A percentile compares a stretch with the other conserved stretches of the same genome.
phyloP scores from a whole-genome alignment of 257 asterid genomes.

The Eustoma russellianum region DNA sequence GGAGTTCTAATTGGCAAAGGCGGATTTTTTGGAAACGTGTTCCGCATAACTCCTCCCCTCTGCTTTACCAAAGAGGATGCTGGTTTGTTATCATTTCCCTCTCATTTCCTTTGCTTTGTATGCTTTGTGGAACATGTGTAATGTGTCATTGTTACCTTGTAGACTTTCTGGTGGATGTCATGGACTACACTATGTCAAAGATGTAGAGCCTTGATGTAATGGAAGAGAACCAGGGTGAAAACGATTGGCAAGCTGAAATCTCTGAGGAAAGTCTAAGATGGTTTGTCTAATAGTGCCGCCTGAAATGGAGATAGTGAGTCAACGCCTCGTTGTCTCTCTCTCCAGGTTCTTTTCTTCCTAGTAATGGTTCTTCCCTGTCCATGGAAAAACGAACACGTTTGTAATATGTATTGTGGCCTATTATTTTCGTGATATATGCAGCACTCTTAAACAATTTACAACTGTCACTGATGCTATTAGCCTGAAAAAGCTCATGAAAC shows the following conservation, averaged over 20 bases:
- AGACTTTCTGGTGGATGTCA: constrained; percentile 67
- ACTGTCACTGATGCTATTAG: too few relatives aligned
- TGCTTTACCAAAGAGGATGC: constrained; percentile 93
- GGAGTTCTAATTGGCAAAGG: constrained; percentile 91
- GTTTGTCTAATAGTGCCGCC: not conserved
- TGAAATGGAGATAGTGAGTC: constrained; percentile 38
- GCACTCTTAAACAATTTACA: too few relatives aligned
- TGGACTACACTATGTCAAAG: constrained; percentile 63
- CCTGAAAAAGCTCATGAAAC: too few relatives aligned
- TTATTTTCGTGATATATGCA: too few relatives aligned
- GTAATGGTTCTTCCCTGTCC: too few relatives aligned
- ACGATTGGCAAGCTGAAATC: constrained; percentile 1
- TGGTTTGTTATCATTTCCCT: constrained; percentile 30
- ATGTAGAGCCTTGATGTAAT: constrained; percentile 14
- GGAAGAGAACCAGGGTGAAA: not conserved
- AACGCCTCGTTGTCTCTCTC: constrained; percentile 66
- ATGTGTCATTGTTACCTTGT: constrained; percentile 2
- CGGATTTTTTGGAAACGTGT: constrained; percentile 79
- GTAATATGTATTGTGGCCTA: too few relatives aligned
- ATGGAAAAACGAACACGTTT: too few relatives aligned
- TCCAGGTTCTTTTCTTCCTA: not conserved
- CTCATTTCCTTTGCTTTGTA: not conserved
- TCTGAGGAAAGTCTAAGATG: not conserved
- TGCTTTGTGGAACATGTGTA: not conserved
- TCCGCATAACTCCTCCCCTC: constrained; percentile 90